Base-by-base conservation (phyloP, 106 monocot species). In the Platanthera zijinensis region DNA sequence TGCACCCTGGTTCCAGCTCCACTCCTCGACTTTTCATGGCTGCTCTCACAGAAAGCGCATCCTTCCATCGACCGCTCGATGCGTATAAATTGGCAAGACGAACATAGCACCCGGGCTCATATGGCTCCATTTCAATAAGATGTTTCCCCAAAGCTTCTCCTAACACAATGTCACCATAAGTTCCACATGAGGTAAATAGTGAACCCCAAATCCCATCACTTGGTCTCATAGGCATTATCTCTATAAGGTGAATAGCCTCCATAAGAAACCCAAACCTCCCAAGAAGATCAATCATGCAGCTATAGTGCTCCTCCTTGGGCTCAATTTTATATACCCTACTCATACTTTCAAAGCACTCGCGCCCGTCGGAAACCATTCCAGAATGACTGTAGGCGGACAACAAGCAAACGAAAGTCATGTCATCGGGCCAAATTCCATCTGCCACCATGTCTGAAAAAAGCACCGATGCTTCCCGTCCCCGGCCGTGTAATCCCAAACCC, bases 221-320 rank as follows among this genome's bases (percentile, higher is more conserved):
- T 12, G 89, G 84, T 17, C 69, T 48, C 25, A 86, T 76, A 73
- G 86, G 86, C 89, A 89, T 84, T 1, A 8, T 25, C 19, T 51
- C 50, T 64, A 82, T 75, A 18, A 86, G 25, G 47, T 86, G 74
- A 57, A 79, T 81, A 5, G 86, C 86, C 50, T 89, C 84, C 22
- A 77, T 72, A 54, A 89, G 59, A 0, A 70, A 77, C 50, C 89
- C 89, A n/a, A 81, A 81, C 11, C 81, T 84, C 15, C 84, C 86
- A 47, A 86, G 77, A 76, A 89, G 74, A 74, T 89, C 86, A 5
- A 89, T 81, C 83, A 89, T 86, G 77, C 89, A 86, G 2, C 84
- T 84, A 75, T 86, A 89, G 69, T 89, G 89, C 79, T 85, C 86
- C 14, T 86, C 81, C 71, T 84, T 82, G 30, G 82, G 86, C 14